phyloP scores from a whole-genome alignment of 192 early-diverging fungal genomes.

The Gaertneriomyces semiglobifer region DNA sequence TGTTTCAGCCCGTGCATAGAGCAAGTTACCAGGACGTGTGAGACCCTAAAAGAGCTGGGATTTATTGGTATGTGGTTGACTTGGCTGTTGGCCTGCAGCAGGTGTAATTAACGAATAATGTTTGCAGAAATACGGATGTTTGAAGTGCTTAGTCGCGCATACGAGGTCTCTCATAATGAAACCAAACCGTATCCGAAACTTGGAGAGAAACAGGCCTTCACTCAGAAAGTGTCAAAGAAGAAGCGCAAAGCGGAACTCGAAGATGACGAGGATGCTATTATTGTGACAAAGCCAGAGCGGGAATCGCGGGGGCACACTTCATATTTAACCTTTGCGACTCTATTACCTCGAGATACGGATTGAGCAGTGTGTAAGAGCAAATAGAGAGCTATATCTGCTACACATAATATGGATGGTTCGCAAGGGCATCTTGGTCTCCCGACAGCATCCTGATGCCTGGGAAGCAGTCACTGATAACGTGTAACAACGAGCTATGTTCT shows the following conservation, averaged over 20 bases:
- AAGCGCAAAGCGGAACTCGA: conserved; percentile 25
- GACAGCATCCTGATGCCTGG: no score
- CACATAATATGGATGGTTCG: no score
- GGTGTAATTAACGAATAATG: conserved; percentile 3
- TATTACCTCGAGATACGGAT: conserved; percentile 46
- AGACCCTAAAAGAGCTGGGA: conserved; percentile 72
- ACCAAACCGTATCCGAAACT: conserved; percentile 59
- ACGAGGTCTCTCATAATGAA: conserved; percentile 65
- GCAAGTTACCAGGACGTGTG: conserved; percentile 80
- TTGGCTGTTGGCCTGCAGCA: conserved; percentile 3
- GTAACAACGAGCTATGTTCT: no score
- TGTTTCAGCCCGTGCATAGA: conserved; percentile 96
- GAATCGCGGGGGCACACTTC: conserved; percentile 86
- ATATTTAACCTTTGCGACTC: conserved; percentile 89
- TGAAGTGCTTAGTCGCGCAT: conserved; percentile 80
- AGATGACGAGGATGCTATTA: conserved; percentile 25
- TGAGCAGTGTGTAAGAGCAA: no score
- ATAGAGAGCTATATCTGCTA: no score
- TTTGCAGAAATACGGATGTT: conserved; percentile 78
- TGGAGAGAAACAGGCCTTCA: neutral
- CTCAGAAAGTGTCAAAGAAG: conserved; percentile 17
- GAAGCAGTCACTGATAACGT: no score
- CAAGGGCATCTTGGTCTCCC: no score
- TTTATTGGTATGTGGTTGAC: conserved; percentile 66
- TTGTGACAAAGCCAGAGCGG: conserved; percentile 58